These are phyloP conservation scores for Diaporthe citri DNA, from an alignment of 2,329 filamentous ascomycete species.

Conservation along the genomic window DNA sequence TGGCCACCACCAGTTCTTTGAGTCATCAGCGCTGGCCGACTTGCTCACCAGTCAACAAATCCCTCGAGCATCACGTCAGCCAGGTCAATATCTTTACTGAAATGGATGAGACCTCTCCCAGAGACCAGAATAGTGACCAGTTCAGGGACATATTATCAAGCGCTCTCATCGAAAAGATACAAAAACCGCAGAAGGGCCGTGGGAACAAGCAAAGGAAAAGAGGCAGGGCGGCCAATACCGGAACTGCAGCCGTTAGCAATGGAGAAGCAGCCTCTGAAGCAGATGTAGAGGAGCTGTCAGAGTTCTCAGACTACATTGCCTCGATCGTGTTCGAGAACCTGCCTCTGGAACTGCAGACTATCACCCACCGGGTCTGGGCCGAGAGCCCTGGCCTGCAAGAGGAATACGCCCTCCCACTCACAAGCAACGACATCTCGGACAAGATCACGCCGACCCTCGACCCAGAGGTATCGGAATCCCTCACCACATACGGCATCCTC, in stretches of 20 bases:
- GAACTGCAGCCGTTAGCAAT: neutral
- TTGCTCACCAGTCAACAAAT: neutral
- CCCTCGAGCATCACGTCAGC: neutral
- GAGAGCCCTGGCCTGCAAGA: conserved; percentile 62
- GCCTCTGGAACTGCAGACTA: conserved; percentile 69
- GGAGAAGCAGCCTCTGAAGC: conserved; percentile 21
- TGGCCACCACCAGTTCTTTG: no score
- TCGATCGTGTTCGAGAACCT: conserved; percentile 76
- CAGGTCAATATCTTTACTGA: neutral
- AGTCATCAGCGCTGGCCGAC: neutral
- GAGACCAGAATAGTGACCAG: conserved; percentile 53
- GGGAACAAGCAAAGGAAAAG: conserved; percentile 51
- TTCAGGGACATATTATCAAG: conserved; percentile 83
- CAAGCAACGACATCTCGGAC: conserved; percentile 60
- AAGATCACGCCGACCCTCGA: conserved; percentile 67
- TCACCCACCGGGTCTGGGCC: conserved; percentile 71
- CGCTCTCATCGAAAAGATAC: conserved; percentile 73
- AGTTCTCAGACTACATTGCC: conserved; percentile 86
- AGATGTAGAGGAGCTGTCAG: conserved; percentile 76
- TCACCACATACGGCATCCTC: conserved; percentile 76
- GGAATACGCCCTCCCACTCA: conserved; percentile 70
- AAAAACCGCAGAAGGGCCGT: conserved; percentile 59
- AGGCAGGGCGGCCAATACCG: conserved; percentile 40
- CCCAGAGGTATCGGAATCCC: conserved; percentile 73
- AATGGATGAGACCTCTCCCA: neutral